Conservation (phyloP, 2,329 filamentous ascomycete genomes). For the Cryphonectria radicalis region DNA sequence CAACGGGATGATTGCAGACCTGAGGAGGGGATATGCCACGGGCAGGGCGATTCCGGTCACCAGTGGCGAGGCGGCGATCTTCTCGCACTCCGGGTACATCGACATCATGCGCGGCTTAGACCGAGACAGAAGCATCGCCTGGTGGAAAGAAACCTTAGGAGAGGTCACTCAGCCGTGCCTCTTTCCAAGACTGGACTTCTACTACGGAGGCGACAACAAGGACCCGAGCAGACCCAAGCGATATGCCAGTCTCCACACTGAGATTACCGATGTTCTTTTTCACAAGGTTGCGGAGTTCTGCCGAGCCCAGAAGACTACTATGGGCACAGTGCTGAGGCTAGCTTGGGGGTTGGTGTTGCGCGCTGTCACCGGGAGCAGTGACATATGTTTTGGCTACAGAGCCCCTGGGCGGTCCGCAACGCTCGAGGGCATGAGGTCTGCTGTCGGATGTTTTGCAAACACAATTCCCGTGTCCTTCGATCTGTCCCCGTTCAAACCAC, state of each 20-base stretch:
- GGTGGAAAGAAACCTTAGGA: conserved; percentile 49
- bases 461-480: conserved; percentile 42
- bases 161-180: conserved; percentile 45
- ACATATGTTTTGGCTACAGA: conserved; percentile 60
- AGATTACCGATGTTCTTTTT: conserved; percentile 45
- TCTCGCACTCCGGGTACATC: conserved; percentile 46
- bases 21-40: conserved; percentile 50
- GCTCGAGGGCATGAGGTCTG: conserved; percentile 44
- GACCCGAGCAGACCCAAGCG: conserved; percentile 29
- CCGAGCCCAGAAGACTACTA: conserved; percentile 45
- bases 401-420: conserved; percentile 50
- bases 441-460: conserved; percentile 53
- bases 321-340: conserved; percentile 58
- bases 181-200: conserved; percentile 48
- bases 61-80: conserved; percentile 34
- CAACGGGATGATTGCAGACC: conserved; percentile 50
- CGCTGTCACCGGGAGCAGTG: conserved; percentile 55
- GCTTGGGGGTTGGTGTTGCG: conserved; percentile 64
- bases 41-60: conserved; percentile 40
- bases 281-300: conserved; percentile 51
- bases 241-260: conserved; percentile 44
- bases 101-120: conserved; percentile 41
- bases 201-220: conserved; percentile 29
- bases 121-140: conserved; percentile 44
- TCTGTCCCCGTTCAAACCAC: conserved; percentile 38